Conservation (phyloP, 2,329 filamentous ascomycete species). For the Plenodomus biglobosus region DNA sequence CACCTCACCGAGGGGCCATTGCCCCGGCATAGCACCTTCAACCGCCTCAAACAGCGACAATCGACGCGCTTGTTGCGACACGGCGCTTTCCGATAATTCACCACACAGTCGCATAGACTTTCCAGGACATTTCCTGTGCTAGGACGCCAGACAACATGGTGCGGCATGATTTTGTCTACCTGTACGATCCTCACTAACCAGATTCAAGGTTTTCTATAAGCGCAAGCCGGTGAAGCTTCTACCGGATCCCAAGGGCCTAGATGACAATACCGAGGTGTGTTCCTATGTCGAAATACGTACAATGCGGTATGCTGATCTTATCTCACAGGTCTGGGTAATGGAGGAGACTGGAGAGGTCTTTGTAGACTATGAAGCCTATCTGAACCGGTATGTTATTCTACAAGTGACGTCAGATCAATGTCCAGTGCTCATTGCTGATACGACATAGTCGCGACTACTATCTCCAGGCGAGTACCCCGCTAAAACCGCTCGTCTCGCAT, state of each 20-base stretch:
- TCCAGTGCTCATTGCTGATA: conserved; percentile 18
- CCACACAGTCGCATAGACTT: conserved; percentile 28
- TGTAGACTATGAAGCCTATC: conserved; percentile 81
- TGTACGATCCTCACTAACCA: conserved; percentile 17
- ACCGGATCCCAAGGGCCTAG: conserved; percentile 68
- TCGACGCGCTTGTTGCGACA: conserved; percentile 20
- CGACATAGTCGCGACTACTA: conserved; percentile 81
- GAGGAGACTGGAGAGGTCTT: conserved; percentile 89
- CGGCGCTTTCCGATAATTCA: conserved; percentile 30
- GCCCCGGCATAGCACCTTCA: conserved; percentile 2
- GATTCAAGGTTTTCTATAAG: conserved; percentile 82
- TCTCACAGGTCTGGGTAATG: conserved; percentile 81
- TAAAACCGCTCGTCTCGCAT: neutral
- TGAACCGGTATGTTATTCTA: conserved; percentile 66
- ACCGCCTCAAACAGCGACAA: conserved; percentile 1
- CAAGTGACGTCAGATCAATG: conserved; percentile 22
- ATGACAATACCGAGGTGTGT: conserved; percentile 81
- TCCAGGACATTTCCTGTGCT: conserved; percentile 37
- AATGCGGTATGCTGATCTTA: conserved; percentile 31
- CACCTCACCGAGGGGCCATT: conserved; percentile 14
- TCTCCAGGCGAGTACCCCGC: conserved; percentile 66
- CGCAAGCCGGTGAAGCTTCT: conserved; percentile 89
- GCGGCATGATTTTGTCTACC: conserved; percentile 15
- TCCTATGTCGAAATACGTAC: conserved; percentile 5
- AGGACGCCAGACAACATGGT: conserved; percentile 37